These are phyloP conservation scores for Umbelopsis ramanniana DNA, from an alignment of 192 early-diverging fungal genomes.

Conservation along the genomic window DNA sequence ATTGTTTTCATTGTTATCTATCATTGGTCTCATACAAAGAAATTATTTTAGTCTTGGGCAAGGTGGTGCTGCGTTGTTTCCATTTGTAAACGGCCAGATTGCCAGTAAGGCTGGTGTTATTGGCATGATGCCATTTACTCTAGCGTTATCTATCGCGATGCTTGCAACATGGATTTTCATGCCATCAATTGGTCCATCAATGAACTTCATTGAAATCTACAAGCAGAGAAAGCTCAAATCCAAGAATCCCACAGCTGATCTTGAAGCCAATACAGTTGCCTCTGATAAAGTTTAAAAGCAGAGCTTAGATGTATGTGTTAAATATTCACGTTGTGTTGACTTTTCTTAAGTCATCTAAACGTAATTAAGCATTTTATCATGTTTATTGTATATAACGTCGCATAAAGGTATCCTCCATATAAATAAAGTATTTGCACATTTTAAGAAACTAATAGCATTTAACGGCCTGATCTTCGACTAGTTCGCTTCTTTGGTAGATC, in stretches of 20 bases:
- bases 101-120: conserved; percentile 26
- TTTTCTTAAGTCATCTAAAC: too few species aligned
- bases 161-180: conserved; percentile 33
- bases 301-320: neutral
- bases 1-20: neutral
- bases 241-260: neutral
- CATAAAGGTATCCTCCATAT: neutral
- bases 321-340: too few species aligned
- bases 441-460: neutral
- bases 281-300: neutral
- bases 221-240: neutral
- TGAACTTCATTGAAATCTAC: neutral
- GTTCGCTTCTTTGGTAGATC: neutral
- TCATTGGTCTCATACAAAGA: too few species aligned
- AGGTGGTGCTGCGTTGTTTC: conserved; percentile 33
- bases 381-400: neutral
- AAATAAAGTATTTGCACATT: neutral
- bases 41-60: conserved; percentile 21
- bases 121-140: conserved; percentile 24
- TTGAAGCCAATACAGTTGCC: neutral
- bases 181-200: conserved; percentile 19
- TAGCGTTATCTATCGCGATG: conserved; percentile 25
- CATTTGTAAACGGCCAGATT: conserved; percentile 31
- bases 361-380: too few species aligned
- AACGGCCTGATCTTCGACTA: neutral